These are phyloP conservation scores for Mycena indigotica DNA, from an alignment of 768 basidiomycete species.

Conservation along the genomic window DNA sequence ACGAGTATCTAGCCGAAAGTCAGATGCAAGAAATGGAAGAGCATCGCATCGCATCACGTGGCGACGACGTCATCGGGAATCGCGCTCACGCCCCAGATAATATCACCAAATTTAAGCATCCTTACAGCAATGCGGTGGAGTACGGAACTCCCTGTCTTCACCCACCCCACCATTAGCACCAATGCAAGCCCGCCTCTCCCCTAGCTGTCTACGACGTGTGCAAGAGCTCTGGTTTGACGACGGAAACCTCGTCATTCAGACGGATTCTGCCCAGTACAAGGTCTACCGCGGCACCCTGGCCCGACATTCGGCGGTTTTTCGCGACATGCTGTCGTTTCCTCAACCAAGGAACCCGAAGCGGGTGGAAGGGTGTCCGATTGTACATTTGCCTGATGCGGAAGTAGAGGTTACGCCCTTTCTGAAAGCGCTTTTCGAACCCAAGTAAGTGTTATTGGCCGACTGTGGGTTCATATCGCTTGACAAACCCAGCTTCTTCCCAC, in stretches of 20 bases:
- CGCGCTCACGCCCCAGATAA: no score
- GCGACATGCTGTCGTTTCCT: background rate
- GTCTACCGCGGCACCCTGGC: conserved; percentile 1
- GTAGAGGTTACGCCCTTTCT: background rate
- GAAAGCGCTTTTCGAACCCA: conserved; percentile 1
- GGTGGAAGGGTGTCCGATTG: conserved; percentile 6
- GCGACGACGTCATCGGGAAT: no score
- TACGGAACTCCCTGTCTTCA: no score
- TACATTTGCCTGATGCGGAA: background rate
- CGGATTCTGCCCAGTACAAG: conserved; percentile 6
- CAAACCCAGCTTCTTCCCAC: conserved; percentile 4
- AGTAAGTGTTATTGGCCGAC: background rate
- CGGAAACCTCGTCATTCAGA: conserved; percentile 10
- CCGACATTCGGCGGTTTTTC: background rate
- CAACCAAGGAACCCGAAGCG: background rate
- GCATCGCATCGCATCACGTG: no score
- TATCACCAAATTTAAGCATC: no score
- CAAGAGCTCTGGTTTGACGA: conserved; percentile 8
- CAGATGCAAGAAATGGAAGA: no score
- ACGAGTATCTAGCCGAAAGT: no score
- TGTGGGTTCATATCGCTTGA: background rate
- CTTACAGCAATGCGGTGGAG: no score
- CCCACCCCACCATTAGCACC: no score
- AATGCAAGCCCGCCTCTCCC: no score
- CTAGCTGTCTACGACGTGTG: no score